Evolutionary conservation across 2,329 filamentous ascomycete species (phyloP), one percentile per base, ranked within the genome.

Genomic region (Exophiala oligosperma): DNA sequence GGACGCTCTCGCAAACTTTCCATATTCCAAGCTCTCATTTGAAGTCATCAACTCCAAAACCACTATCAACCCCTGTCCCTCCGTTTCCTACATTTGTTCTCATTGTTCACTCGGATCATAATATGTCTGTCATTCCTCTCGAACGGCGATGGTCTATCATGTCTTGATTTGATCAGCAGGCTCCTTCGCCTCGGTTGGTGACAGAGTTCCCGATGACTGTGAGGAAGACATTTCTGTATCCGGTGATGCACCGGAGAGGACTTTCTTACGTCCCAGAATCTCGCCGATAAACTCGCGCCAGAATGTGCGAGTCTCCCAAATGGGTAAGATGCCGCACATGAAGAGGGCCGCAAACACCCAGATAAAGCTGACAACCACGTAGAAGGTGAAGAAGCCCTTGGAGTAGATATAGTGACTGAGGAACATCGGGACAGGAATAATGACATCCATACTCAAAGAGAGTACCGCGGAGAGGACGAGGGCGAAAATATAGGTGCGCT

Each of bases 401-500:
- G 81, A 85, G 74, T 93, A 94, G 53, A 96, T 82, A 70, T 96
- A 96, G 1, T 83, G 83, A 0, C 81, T 81, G 11, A 90, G 91
- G 69, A 93, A 96, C 85, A 96, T 86, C 1, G 91, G 91, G 81
- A 96, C 92, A 0, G 92, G 92, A 90, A 91, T 95, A 14, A 96
- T 81, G 2, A 96, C 79, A 0, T 96, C 77, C 57, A 96, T 79
- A 0, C 84, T 80, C 0, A 96, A 59, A 0, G 90, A 89, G 75
- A 90, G 77, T 62, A 81, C 70, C 9, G 85, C 76, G 0, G 86
- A 89, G 57, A 84, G 71, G 35, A 74, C 76, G 53, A 81, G 79
- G 1, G 84, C 81, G 66, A 83, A 81, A 1, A 73, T 57, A 4
- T 80, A 81, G 0, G 84, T 75, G 50, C 91, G 89, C 12, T 47